Evolutionary conservation across 768 basidiomycete species (phyloP), one percentile per base, ranked within the genome.

Genomic region (Naganishia vaughanmartiniae): DNA sequence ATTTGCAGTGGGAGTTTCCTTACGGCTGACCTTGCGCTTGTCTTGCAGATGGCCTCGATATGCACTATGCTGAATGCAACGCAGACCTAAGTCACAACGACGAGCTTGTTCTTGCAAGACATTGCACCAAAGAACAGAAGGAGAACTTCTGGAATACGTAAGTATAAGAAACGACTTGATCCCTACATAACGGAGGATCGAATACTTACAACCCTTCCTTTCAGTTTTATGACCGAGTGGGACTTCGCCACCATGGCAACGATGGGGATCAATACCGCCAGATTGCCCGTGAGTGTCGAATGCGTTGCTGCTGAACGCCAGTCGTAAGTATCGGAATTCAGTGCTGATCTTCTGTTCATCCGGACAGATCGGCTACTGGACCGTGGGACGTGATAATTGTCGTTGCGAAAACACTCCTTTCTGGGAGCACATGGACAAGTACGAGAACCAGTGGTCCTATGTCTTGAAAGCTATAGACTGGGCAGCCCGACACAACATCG

Each of bases 11-110:
- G n/a, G 9, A 31, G 7, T 30, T 19, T 42, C 9, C 42, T 2
- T 15, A 9, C 42, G 42, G 28, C 60, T 63, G 11, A 42, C 17
- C 34, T 15, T 30, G 14, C 28, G 3, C 28, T 14, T 19, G 11
- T 7, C 1, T 45, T 26, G 26, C 42, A 63, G 60, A 63, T 30
- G 60, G 60, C 89, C 89, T 90, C 87, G 85, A 86, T 0, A 87
- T 88, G 3, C 87, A 87, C 39, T 68, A 88, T 31, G 89, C 89
- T 75, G 73, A 76, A 45, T 63, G 60, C 15, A 26, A 30, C 30
- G 26, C 60, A 1, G 60, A 63, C 33, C 19, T 26, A 9, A 26
- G 28, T 28, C 60, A 45, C 19, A 63, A 63, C 28, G 60, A 63
- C 28, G 60, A 63, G 33, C 30, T 63, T 46, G 60, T 30, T 30